Evolutionary conservation across 192 early-diverging fungal species (phyloP), one percentile per base, ranked within the genome.

Genomic region (Spizellomyces sp.): DNA sequence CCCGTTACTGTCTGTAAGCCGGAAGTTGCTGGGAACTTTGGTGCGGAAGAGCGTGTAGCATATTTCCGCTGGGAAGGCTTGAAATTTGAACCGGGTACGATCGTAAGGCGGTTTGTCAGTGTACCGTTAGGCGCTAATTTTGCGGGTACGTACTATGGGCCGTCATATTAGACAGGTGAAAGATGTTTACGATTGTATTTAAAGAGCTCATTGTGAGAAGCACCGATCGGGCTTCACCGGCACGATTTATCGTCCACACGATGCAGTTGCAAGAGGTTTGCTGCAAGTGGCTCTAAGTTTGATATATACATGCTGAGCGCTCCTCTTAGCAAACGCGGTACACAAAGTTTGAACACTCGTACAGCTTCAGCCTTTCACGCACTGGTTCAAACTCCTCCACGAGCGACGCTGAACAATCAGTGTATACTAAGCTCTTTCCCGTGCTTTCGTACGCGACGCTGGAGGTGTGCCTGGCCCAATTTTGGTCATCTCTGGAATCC

Each of bases 1-100:
- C 96, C 96, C 12, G 82, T 99, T 15, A 94, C 93, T 8, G 90
- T 98, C 17, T 88, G 89, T 68, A 97, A 96, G 79, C 94, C 95
- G 19, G 73, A 81, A 21, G 52, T 77, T 8, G 65, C 57, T 61
- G 64, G 62, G 45, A 45, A 45, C 48, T 50, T 56, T 44, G 42
- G 45, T 17, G 19, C 56, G 14, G 15, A 8, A 14, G 57, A 69
- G 8, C 56, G 22, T 36, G 67, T 43, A 2, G 81, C 83, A 10
- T 80, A 74, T 48, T 65, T 87, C 46, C 70, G 74, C 21, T 93
- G 89, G 68, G 67, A 83, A 17, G 73, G 79, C 9, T 65, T 94
- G 45, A 76, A 47, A 21, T 95, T 94, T 62, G 77, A 77, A 9
- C 90, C 94, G 19, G 94, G 94, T 10, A 82, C 87, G 27, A 89